Conservation (phyloP, 257 asterid species). For the Avicennia marina region DNA sequence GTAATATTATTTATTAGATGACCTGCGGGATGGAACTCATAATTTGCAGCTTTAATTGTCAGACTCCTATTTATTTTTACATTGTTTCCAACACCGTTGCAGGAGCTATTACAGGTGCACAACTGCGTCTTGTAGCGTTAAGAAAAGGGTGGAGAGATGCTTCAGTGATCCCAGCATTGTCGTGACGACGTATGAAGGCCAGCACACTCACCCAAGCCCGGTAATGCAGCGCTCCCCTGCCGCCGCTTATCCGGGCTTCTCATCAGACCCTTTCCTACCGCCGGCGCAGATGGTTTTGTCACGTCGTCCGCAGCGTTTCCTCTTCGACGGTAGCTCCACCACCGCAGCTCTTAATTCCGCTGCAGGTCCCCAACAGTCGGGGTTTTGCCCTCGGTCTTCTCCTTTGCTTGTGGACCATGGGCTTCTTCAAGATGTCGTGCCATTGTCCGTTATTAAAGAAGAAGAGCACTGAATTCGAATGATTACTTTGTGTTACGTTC, state of each 20-base stretch:
- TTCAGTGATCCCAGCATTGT: slow-evolving; percentile 49
- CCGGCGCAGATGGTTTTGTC: slow-evolving; percentile 9
- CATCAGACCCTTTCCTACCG: background rate
- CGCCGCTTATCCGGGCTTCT: background rate
- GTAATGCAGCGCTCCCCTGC: slow-evolving; percentile 25
- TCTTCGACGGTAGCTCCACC: slow-evolving; percentile 11
- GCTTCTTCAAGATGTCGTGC: slow-evolving; percentile 55
- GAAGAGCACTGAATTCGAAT: slow-evolving; percentile 16
- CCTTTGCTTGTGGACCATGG: slow-evolving; percentile 31
- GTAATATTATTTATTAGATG: background rate
- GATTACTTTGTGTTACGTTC: too few relatives aligned
- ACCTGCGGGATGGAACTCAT: background rate
- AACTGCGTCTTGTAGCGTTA: slow-evolving; percentile 59
- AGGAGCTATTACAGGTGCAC: slow-evolving; percentile 91
- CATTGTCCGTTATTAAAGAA: slow-evolving; percentile 30
- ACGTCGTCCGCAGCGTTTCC: slow-evolving; percentile 7
- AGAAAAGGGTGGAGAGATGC: slow-evolving; percentile 75
- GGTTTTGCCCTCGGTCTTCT: slow-evolving; percentile 21
- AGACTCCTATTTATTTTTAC: too few relatives aligned
- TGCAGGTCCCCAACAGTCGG: slow-evolving; percentile 14
- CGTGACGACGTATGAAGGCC: slow-evolving; percentile 79
- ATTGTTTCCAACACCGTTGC: background rate
- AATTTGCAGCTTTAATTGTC: too few relatives aligned
- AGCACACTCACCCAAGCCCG: slow-evolving; percentile 69
- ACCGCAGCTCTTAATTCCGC: background rate